Evolutionary conservation across 2,329 filamentous ascomycete genomes (phyloP).

Genomic region (Nothopassalora personata): DNA sequence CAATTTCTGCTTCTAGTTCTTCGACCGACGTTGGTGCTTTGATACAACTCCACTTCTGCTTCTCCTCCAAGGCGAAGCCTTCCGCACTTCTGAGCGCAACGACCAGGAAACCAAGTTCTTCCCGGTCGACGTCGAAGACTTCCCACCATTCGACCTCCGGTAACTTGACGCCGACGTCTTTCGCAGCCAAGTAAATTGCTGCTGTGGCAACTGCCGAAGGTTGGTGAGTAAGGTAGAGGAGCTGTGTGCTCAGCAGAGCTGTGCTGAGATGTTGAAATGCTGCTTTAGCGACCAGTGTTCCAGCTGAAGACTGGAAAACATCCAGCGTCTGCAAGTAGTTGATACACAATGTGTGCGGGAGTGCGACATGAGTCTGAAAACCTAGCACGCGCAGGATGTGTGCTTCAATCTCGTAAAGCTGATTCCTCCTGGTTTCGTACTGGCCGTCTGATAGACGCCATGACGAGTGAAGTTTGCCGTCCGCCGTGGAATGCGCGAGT

Average conservation of each 20-base stretch:
- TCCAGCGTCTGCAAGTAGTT: conserved; percentile 91
- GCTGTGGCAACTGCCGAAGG: conserved; percentile 79
- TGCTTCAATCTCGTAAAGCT: conserved; percentile 69
- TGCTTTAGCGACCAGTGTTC: conserved; percentile 55
- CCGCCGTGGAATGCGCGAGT: conserved; percentile 26
- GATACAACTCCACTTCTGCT: conserved; percentile 45
- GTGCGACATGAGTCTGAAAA: conserved; percentile 77
- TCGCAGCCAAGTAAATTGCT: conserved; percentile 82
- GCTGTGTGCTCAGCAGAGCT: conserved; percentile 76
- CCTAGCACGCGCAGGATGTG: conserved; percentile 69
- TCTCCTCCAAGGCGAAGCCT: conserved; percentile 60
- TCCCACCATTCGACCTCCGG: conserved; percentile 93
- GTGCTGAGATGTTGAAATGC: conserved; percentile 79
- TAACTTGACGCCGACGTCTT: conserved; percentile 69
- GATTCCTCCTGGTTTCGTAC: conserved; percentile 60
- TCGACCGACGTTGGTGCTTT: conserved; percentile 56
- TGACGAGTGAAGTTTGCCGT: conserved; percentile 7
- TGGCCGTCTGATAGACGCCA: conserved; percentile 64
- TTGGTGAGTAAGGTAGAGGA: conserved; percentile 88
- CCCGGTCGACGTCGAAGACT: conserved; percentile 90
- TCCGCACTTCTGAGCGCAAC: conserved; percentile 77
- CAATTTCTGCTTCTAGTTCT: conserved; percentile 56
- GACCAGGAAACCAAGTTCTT: conserved; percentile 89
- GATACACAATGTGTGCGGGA: conserved; percentile 80
- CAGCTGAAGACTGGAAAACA: conserved; percentile 46